phyloP scores from a whole-genome alignment of 306 rosid genomes.

The Ormosia emarginata region DNA sequence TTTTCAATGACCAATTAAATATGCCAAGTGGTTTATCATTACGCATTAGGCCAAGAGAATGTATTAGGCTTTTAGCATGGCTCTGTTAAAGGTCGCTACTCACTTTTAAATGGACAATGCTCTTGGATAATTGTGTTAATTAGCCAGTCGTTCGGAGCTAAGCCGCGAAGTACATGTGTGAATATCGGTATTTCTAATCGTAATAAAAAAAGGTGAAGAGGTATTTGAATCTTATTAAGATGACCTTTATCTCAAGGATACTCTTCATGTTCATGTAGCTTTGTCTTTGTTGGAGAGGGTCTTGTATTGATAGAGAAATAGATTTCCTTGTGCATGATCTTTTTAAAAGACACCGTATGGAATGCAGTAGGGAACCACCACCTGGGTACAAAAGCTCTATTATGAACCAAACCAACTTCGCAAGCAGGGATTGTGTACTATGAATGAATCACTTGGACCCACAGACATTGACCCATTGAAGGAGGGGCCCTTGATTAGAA shows the following conservation, averaged over 20 bases:
- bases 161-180: background rate
- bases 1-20: background rate
- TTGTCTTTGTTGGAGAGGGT: background rate
- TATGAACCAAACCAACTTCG: background rate
- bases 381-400: background rate
- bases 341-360: background rate
- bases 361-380: conserved; percentile 19
- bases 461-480: background rate
- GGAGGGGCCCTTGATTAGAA: background rate
- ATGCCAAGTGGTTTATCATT: background rate
- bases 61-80: background rate
- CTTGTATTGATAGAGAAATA: background rate
- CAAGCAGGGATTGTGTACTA: conserved; percentile 1
- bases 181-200: background rate
- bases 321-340: background rate
- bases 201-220: background rate
- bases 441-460: conserved; percentile 9
- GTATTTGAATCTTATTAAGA: background rate
- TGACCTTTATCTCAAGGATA: background rate
- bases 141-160: no score
- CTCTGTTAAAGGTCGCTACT: background rate
- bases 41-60: background rate
- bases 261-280: background rate
- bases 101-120: background rate
- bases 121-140: background rate